Base-by-base conservation (phyloP, 148 eudicot species). In the Limonium bicolor region DNA sequence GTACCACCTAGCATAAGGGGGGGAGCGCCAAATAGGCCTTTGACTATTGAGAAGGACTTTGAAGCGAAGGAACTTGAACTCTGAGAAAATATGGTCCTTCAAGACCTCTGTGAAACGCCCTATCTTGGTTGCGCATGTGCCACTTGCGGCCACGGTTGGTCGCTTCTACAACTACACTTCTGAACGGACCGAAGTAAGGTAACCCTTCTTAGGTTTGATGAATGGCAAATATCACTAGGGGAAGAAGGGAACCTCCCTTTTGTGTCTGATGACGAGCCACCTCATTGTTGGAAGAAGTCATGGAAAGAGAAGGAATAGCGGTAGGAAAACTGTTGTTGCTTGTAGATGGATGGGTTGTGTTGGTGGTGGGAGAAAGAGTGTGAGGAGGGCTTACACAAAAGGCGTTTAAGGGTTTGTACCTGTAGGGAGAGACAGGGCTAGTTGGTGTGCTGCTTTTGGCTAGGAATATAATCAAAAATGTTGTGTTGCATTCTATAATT, bases 171-270 rank as follows among this genome's bases (percentile, higher is more conserved):
- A n/a, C n/a, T n/a, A n/a, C n/a, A n/a, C 92, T 84, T 80, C 52
- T 90, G 95, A 45, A 84, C 99, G 7, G 95, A 90, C 52, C 99
- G 71, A 61, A 90, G 50, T 15, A 90, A 80, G 9, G 93, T 93
- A 30, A 88, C 86, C 57, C 80, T 84, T 51, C 95, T 73, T 38
- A 90, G 60, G 59, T 90, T 95, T 13, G 93, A 86, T 0, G 95
- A 78, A 72, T 90, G 99, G 73, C 99, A 90, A 52, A 90, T 80
- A 50, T 85, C 99, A 48, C 95, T 90, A 0, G 95, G 99, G 0
- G 95, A 85, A 8, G 99, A 85, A n/a, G 95, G 99, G 33, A 90
- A 85, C 22, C 93, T 70, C 13, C 93, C 93, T 52, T 90, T 87
- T 3, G 77, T 62, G 41, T 88, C 97, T 4, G 95, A 75, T n/a